Conservation (phyloP, 106 monocot species). For the Acorus calamus region DNA sequence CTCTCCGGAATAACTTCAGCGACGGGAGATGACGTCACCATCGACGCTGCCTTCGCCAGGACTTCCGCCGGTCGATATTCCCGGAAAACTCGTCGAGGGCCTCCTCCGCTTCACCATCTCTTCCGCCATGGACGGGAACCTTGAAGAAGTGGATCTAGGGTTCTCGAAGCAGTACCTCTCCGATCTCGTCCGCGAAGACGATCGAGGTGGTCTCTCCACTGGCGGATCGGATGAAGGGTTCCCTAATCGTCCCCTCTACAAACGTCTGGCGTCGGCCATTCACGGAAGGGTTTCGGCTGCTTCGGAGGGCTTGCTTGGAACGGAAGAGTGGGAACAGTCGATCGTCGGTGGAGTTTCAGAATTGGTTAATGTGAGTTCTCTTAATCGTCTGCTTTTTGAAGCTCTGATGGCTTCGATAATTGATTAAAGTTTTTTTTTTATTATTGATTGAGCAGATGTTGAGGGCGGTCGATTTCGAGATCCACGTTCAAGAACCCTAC, state of each 20-base stretch:
- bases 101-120: slow-evolving; percentile 58
- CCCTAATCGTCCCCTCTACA: slow-evolving; percentile 57
- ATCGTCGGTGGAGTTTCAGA: slow-evolving; percentile 35
- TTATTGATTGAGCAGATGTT: slow-evolving; percentile 20
- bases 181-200: slow-evolving; percentile 40
- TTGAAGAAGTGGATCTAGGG: slow-evolving; percentile 8
- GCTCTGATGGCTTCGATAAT: background rate
- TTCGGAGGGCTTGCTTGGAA: slow-evolving; percentile 1
- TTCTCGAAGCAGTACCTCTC: slow-evolving; percentile 49
- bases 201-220: slow-evolving; percentile 10
- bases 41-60: slow-evolving; percentile 21
- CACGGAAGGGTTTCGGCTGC: slow-evolving; percentile 13
- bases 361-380: slow-evolving; percentile 33
- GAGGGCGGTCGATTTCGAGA: slow-evolving; percentile 13
- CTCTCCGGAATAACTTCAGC: no score
- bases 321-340: slow-evolving; percentile 35
- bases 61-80: slow-evolving; percentile 15
- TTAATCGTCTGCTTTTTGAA: background rate
- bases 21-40: background rate
- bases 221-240: slow-evolving; percentile 26
- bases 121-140: slow-evolving; percentile 12
- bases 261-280: slow-evolving; percentile 39
- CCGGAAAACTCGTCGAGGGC: slow-evolving; percentile 34
- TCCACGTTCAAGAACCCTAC: slow-evolving; percentile 84
- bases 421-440: background rate